A percentile compares a stretch with the other conserved stretches of the same genome.
These are phyloP conservation scores for Annulohypoxylon moriforme DNA, from an alignment of 495 filamentous ascomycete species.

Conservation along the genomic window DNA sequence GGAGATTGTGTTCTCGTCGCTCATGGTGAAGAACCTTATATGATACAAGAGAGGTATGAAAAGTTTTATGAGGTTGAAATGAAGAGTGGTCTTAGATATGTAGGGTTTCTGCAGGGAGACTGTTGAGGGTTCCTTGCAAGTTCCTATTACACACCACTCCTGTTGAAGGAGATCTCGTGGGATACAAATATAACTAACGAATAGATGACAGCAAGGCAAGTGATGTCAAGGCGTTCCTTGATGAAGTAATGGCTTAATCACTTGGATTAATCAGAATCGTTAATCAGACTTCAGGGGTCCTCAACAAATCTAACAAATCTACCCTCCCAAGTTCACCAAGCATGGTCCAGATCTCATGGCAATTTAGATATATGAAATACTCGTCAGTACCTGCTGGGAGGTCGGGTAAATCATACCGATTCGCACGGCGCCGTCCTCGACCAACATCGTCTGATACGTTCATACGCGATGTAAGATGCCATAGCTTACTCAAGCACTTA, in stretches of 20 bases:
- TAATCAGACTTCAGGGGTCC: conserved; percentile 35
- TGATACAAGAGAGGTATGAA: conserved; percentile 1
- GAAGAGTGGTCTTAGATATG: not conserved
- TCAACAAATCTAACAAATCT: conserved; percentile 19
- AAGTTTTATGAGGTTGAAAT: not conserved
- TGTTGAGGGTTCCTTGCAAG: conserved; percentile 33
- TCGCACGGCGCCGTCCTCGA: conserved; percentile 11
- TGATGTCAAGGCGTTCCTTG: conserved; percentile 21
- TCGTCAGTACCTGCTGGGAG: conserved; percentile 33
- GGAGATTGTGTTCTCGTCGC: conserved; percentile 45
- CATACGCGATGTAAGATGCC: conserved; percentile 1
- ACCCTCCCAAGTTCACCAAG: conserved; percentile 10
- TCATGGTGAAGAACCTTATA: conserved; percentile 40
- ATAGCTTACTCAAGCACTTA: conserved; percentile 40
- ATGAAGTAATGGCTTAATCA: conserved; percentile 40
- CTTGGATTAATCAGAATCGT: conserved; percentile 36
- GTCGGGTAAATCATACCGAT: conserved; percentile 34
- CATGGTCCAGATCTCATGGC: conserved; percentile 42
- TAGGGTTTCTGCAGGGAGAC: conserved; percentile 14
- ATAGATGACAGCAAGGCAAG: conserved; percentile 22
- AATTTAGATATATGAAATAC: conserved; percentile 49
- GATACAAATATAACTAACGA: conserved; percentile 32
- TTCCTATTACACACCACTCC: conserved; percentile 34
- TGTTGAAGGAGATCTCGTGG: conserved; percentile 47
- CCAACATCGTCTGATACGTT: conserved; percentile 21